Percentiles rank a stretch among this genome's conserved stretches.
phyloP scores from a whole-genome alignment of 75 land plant species.

The Sequoiadendron giganteum region DNA sequence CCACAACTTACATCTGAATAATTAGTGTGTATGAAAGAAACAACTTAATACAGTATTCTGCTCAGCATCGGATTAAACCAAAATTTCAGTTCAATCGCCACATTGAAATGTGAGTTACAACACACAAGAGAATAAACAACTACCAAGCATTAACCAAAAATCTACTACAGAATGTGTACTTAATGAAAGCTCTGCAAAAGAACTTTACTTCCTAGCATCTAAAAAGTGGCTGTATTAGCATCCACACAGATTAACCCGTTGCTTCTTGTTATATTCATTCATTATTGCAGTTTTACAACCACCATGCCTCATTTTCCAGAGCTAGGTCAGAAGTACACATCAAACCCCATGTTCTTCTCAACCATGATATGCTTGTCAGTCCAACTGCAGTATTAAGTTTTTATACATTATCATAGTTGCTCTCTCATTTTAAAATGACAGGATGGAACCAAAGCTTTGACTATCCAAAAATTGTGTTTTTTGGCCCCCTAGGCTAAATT shows the following conservation, averaged over 20 bases:
- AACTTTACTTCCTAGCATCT: neutral
- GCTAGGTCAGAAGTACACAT: neutral
- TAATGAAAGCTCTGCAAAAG: neutral
- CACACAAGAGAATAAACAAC: neutral
- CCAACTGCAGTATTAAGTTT: neutral
- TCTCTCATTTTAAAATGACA: neutral
- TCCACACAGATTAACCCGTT: neutral
- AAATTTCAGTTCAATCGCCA: neutral
- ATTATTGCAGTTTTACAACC: neutral
- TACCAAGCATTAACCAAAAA: neutral
- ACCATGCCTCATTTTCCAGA: neutral
- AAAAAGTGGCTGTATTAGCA: neutral
- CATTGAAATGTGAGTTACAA: neutral
- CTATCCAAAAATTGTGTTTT: neutral
- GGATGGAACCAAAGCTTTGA: neutral
- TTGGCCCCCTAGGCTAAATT: neutral
- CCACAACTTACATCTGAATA: neutral
- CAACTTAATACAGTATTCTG: neutral
- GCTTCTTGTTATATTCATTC: neutral
- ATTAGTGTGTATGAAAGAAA: neutral
- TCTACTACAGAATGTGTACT: neutral
- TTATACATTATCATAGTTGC: neutral
- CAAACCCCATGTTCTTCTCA: neutral
- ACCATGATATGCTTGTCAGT: neutral
- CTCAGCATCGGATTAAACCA: conserved; percentile 1